A percentile compares a stretch with the other conserved stretches of the same genome.
Evolutionary conservation across 202 grass and related monocot species (phyloP).

Genomic region (Elaeis oleifera): DNA sequence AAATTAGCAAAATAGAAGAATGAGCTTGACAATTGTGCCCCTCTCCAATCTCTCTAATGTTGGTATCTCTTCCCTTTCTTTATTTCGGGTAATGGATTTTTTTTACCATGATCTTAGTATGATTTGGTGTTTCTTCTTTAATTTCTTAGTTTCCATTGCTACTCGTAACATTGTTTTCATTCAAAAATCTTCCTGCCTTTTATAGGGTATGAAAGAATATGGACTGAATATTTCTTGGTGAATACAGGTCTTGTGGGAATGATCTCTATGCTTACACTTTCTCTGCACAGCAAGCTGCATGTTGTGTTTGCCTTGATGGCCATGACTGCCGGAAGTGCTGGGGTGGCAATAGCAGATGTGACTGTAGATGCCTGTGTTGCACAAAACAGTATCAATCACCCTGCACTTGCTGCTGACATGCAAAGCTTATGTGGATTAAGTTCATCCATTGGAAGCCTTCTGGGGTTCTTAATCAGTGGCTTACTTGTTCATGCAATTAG

Average conservation of each 20-base stretch:
- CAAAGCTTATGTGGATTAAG: slow-evolving; percentile 76
- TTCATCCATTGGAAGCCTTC: slow-evolving; percentile 69
- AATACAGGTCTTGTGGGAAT: slow-evolving; percentile 64
- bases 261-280: slow-evolving; percentile 60
- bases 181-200: too few relatives aligned
- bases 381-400: slow-evolving; percentile 56
- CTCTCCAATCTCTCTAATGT: too few relatives aligned
- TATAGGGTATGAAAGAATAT: too few relatives aligned
- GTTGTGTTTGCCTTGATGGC: slow-evolving; percentile 56
- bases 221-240: slow-evolving; percentile 6
- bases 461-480: slow-evolving; percentile 87
- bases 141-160: too few relatives aligned
- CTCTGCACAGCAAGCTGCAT: slow-evolving; percentile 72
- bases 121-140: too few relatives aligned
- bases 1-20: too few relatives aligned
- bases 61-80: too few relatives aligned
- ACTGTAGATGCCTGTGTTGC: slow-evolving; percentile 82
- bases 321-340: slow-evolving; percentile 53
- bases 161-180: too few relatives aligned
- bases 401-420: slow-evolving; percentile 70
- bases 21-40: too few relatives aligned
- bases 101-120: too few relatives aligned
- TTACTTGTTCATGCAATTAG: slow-evolving; percentile 80
- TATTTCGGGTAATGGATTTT: too few relatives aligned
- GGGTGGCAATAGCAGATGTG: slow-evolving; percentile 77